Percentiles rank a stretch among this genome's conserved stretches.
Conservation (phyloP, 495 filamentous ascomycete genomes). For the Coniosporium apollinis region DNA sequence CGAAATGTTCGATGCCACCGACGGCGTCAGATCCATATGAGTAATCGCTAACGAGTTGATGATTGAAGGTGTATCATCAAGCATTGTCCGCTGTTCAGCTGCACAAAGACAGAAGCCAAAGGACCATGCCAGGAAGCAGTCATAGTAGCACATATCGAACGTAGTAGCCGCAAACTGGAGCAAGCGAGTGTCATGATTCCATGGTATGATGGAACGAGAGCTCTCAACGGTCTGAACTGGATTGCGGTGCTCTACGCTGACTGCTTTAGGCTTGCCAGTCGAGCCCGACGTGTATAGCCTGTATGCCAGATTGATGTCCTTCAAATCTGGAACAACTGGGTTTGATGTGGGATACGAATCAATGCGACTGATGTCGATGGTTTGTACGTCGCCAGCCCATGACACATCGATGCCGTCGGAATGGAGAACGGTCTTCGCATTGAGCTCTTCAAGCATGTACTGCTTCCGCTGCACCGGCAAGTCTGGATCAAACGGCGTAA, state of each 20-base stretch:
- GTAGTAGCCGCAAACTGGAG: constrained; percentile 78
- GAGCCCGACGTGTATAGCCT: neutral
- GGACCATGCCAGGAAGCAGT: constrained; percentile 82
- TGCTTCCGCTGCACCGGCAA: constrained; percentile 53
- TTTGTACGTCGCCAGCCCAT: too few species aligned
- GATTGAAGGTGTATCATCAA: constrained; percentile 54
- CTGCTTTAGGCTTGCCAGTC: neutral
- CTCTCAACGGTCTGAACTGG: too few species aligned
- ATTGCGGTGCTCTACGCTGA: too few species aligned
- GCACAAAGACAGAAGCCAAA: constrained; percentile 66
- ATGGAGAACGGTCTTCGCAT: constrained; percentile 16
- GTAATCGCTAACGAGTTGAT: constrained; percentile 60
- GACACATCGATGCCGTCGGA: constrained; percentile 5
- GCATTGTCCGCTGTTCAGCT: constrained; percentile 59
- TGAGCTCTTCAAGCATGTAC: constrained; percentile 56
- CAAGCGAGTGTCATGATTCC: constrained; percentile 54
- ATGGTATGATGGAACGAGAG: too few species aligned
- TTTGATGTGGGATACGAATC: too few species aligned
- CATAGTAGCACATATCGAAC: constrained; percentile 74
- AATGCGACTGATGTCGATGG: too few species aligned
- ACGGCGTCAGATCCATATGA: constrained; percentile 68
- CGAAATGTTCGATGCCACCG: constrained; percentile 39
- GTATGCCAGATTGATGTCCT: constrained; percentile 20
- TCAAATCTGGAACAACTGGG: constrained; percentile 2
- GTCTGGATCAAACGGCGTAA: constrained; percentile 61